A percentile compares a stretch with the other conserved stretches of the same genome.
Conservation (phyloP, 257 asterid species). For the Penstemon newberryi region DNA sequence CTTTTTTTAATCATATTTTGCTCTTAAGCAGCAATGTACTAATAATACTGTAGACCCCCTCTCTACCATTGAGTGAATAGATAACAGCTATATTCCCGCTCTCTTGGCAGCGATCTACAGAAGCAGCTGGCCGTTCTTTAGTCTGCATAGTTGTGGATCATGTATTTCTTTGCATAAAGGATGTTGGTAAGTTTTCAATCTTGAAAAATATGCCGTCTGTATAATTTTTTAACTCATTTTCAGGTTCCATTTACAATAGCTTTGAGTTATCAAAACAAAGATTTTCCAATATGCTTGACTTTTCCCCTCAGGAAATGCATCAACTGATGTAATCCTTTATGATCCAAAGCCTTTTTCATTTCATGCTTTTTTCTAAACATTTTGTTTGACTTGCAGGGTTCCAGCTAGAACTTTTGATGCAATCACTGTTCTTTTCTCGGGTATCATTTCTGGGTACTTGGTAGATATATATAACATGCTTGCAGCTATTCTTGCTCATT, state of each 20-base stretch:
- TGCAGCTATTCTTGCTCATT: slow-evolving; percentile 23
- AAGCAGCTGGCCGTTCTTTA: slow-evolving; percentile 93
- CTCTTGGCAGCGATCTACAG: slow-evolving; percentile 71
- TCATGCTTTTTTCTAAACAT: slow-evolving; percentile 31
- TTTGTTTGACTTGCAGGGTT: slow-evolving; percentile 66
- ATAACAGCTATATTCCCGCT: slow-evolving; percentile 34
- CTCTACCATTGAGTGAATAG: slow-evolving; percentile 15
- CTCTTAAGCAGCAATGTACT: slow-evolving; percentile 14
- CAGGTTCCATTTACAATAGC: background rate
- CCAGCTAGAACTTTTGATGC: slow-evolving; percentile 97
- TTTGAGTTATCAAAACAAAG: background rate
- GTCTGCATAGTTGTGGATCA: slow-evolving; percentile 89
- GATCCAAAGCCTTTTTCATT: slow-evolving; percentile 2
- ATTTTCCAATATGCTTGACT: slow-evolving; percentile 4
- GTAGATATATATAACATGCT: slow-evolving; percentile 14
- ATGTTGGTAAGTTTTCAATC: slow-evolving; percentile 67
- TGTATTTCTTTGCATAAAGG: slow-evolving; percentile 91
- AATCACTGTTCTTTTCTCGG: slow-evolving; percentile 90
- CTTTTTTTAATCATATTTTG: slow-evolving; percentile 26
- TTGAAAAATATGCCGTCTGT: slow-evolving; percentile 12
- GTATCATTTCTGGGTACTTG: slow-evolving; percentile 44
- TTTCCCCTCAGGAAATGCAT: slow-evolving; percentile 14
- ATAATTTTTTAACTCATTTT: slow-evolving; percentile 14
- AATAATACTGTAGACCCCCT: slow-evolving; percentile 25
- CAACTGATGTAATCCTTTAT: background rate